Base-by-base conservation (phyloP, 768 basidiomycete genomes). In the Termitomyces sp. region DNA sequence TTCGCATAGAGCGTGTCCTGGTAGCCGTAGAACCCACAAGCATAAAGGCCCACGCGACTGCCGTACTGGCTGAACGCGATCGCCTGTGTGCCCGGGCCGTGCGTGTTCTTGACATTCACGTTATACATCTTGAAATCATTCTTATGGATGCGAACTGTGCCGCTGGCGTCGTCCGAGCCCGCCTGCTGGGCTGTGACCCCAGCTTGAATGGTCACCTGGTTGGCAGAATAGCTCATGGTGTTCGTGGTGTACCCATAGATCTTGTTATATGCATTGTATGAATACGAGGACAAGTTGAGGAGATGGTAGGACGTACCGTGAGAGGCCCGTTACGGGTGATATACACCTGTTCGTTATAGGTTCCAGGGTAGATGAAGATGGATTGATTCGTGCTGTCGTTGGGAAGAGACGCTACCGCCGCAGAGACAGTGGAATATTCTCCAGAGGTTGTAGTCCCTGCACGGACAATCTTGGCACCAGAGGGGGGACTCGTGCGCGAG, bases 51-150 rank as follows among this genome's bases (percentile, higher is more conserved):
- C 3, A 76, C 76, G 8, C 74, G 73, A 53, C 69, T 78, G 12
- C 82, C 82, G 50, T 82, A 82, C 58, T 82, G 79, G 68, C 80
- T 81, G 61, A 83, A 67, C 2, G 81, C 82, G 44, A 82, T 78
- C 0, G 82, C 83, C 63, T 83, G 82, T 7, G 73, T 70, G 0
- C 79, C 81, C 6, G 66, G 55, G 0, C 81, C 81, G 58, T 73
- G 77, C 0, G 78, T 79, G 59, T 84, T 84, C 58, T 75, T 76
- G 18, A 84, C 76, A 55, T 83, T 75, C 51, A 82, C 74, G 56
- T 84, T 84, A 66, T 84, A 84, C 73, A 83, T 70, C 59, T 71
- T 74, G 69, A 82, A 81, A 60, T 80, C 69, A 49, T 81, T 69
- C 61, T 79, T 79, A 69, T 82, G 79, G 48, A 82, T 69, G 22